Evolutionary conservation across 352 stramenopile species (phyloP), one percentile per base, ranked within the genome.

Genomic region (Pythium insidiosum): DNA sequence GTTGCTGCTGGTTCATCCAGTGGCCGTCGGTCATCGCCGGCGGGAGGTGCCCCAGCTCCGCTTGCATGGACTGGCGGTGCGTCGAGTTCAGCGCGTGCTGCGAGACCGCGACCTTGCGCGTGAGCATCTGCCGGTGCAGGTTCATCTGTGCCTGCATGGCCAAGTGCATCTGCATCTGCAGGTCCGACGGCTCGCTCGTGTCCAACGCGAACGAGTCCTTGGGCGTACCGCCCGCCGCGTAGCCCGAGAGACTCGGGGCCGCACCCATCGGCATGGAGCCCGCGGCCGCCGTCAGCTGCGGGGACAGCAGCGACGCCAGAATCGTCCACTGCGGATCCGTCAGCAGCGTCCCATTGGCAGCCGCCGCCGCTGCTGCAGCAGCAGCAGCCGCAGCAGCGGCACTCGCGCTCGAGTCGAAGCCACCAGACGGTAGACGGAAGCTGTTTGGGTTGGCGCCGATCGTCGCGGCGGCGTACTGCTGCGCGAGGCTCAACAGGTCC

Each of bases 91-190:
- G 38, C 7, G 73, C 52, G 49, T 82, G 72, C 30, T 88, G 73
- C 6, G 72, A 78, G 33, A 90, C 77, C 43, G 86, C 76, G 25
- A 91, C 77, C 41, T 93, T 90, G 39, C 74, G 72, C 45, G 66
- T 84, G 21, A 89, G 63, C 79, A 89, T 92, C 50, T 92, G 72
- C 10, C 75, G 76, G 45, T 88, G 77, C 30, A 86, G 48, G 29
- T 81, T 84, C 73, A 87, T 86, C 43, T 90, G 74, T 42, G 73
- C 72, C 52, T 91, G 79, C 78, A 94, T 91, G 16, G 77, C 76
- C 54, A 89, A 50, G 47, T 93, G 81, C 73, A 91, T 91, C 50
- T 90, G 77, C 50, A 80, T 43, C 23, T 78, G 74, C 21, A 81
- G 46, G 38, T 79, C 63, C 6, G 46, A 64, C 19, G 66, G 54